A percentile compares a stretch with the other conserved stretches of the same genome.
Evolutionary conservation across 116 monocot species (phyloP).

Genomic region (Iris pallida): DNA sequence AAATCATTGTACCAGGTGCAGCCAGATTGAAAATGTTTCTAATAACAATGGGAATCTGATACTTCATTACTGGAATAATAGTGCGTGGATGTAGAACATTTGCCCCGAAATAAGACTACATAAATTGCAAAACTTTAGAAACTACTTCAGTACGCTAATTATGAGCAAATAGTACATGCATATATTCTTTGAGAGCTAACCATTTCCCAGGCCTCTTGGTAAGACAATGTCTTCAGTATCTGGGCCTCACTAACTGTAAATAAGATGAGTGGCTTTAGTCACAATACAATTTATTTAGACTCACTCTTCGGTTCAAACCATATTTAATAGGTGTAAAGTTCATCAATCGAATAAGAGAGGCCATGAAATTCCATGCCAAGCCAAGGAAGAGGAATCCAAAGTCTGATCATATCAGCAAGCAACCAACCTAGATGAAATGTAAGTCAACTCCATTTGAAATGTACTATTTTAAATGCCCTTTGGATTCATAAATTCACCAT

Average conservation of each 20-base stretch:
- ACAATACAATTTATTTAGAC: neutral
- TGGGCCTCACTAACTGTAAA: slow-evolving; percentile 96
- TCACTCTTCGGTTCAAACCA: no score
- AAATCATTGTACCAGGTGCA: slow-evolving; percentile 85
- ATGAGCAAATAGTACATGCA: neutral
- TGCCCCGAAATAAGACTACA: slow-evolving; percentile 98
- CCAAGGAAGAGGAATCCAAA: no score
- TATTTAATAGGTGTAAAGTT: no score
- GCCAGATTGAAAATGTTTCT: slow-evolving; percentile 84
- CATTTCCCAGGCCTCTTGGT: slow-evolving; percentile 99
- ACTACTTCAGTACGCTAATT: neutral
- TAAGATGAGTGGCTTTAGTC: neutral
- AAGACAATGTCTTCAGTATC: slow-evolving; percentile 79
- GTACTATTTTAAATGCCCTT: no score
- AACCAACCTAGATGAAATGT: no score
- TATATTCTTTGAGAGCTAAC: slow-evolving; percentile 32
- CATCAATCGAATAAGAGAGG: no score
- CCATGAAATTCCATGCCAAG: no score
- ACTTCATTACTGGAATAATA: slow-evolving; percentile 92
- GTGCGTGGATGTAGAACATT: slow-evolving; percentile 98
- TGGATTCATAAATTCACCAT: no score
- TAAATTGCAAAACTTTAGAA: slow-evolving; percentile 5
- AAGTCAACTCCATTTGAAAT: no score
- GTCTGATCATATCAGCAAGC: no score
- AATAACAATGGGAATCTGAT: slow-evolving; percentile 85